Percentiles rank a stretch among this genome's conserved stretches.
phyloP scores from a whole-genome alignment of 805 yeast genomes.

The Candida vaughaniae region DNA sequence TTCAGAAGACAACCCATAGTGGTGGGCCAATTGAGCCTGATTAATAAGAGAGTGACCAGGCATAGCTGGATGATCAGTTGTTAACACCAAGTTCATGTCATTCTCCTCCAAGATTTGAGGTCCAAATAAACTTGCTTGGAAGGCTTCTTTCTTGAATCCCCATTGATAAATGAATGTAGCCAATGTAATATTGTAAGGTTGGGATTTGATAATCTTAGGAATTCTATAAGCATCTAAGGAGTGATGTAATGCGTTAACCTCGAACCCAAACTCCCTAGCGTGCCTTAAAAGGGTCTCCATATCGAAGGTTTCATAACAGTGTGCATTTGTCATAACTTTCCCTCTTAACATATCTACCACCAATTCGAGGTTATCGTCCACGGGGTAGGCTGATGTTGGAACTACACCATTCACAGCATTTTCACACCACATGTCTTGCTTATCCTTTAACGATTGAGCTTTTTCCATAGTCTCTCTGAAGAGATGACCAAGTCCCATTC shows the following conservation, averaged over 20 bases:
- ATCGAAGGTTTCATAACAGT: conserved; percentile 10
- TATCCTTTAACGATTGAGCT: too few species aligned
- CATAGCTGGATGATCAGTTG: conserved; percentile 9
- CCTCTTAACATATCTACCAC: conserved; percentile 7
- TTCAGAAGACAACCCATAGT: conserved; percentile 5
- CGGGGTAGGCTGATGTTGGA: too few species aligned
- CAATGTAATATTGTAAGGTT: conserved; percentile 6
- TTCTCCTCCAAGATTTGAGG: conserved; percentile 6
- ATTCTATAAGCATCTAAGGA: conserved; percentile 8
- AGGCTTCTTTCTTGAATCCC: conserved; percentile 10
- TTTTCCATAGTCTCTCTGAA: too few species aligned
- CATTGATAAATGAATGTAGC: conserved; percentile 9
- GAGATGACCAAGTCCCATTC: too few species aligned
- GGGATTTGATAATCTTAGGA: conserved; percentile 7
- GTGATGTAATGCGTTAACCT: conserved; percentile 9
- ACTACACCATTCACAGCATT: too few species aligned
- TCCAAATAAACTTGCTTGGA: conserved; percentile 4
- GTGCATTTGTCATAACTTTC: conserved; percentile 7
- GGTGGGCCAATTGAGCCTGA: conserved; percentile 9
- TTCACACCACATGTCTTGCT: too few species aligned
- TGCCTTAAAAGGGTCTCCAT: conserved; percentile 9
- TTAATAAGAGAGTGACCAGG: conserved; percentile 6
- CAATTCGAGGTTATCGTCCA: too few species aligned
- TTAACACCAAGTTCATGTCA: conserved; percentile 4
- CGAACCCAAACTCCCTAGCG: conserved; percentile 9